Conservation (phyloP, 1,284 basidiomycete genomes). For the Bjerkandera adusta region DNA sequence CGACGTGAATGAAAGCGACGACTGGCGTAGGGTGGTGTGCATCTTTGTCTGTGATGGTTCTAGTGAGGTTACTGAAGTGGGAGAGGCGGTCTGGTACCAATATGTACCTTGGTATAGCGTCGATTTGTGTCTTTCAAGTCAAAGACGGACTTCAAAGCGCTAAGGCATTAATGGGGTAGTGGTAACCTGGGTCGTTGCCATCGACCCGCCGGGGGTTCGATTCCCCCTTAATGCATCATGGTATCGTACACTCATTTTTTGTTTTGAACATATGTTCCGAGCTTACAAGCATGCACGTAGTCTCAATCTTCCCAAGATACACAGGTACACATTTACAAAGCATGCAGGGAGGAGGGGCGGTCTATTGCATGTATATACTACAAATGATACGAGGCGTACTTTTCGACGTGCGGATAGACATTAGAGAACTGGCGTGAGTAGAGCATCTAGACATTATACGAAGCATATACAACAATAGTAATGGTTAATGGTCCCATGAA, state of each 20-base stretch:
- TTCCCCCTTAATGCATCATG: slow-evolving; percentile 64
- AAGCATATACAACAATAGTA: not conserved
- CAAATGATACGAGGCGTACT: too few species aligned
- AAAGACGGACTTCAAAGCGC: not conserved
- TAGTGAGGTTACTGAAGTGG: not conserved
- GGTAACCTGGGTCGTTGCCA: slow-evolving; percentile 52
- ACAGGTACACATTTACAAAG: too few species aligned
- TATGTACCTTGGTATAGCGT: not conserved
- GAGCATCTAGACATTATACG: slow-evolving; percentile 2
- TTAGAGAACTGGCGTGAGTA: too few species aligned
- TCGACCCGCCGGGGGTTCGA: slow-evolving; percentile 70
- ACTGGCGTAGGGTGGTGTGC: not conserved
- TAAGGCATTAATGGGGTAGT: slow-evolving; percentile 44
- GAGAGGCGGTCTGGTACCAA: not conserved
- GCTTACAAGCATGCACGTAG: too few species aligned
- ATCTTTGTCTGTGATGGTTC: not conserved
- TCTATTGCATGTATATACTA: too few species aligned
- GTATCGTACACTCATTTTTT: not conserved
- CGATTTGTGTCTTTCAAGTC: not conserved
- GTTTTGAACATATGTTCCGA: too few species aligned
- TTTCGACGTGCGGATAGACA: too few species aligned
- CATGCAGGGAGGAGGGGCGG: too few species aligned
- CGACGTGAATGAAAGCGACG: slow-evolving; percentile 6
- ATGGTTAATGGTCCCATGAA: not conserved
- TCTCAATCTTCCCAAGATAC: too few species aligned